phyloP scores from a whole-genome alignment of 176 grass and related monocot genomes.

The Bolboschoenus planiculmis region DNA sequence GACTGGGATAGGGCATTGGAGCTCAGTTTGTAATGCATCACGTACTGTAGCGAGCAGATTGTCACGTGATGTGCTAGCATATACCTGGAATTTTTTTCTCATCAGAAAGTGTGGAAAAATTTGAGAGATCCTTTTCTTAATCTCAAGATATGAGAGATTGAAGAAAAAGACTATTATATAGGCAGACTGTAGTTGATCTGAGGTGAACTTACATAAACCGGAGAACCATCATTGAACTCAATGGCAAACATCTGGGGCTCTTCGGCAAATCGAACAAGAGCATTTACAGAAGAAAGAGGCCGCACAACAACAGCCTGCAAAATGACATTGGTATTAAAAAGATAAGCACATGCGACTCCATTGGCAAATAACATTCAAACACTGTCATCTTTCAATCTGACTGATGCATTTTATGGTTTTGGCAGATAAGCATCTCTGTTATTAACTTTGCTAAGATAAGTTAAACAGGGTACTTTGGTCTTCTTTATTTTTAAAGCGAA shows the following conservation, averaged over 20 bases:
- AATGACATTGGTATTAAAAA: slow-evolving; percentile 2
- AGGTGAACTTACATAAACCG: slow-evolving; percentile 82
- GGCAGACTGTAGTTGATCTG: neutral
- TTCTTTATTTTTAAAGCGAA: neutral
- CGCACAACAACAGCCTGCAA: slow-evolving; percentile 80
- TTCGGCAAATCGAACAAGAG: slow-evolving; percentile 95
- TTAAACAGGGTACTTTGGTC: neutral
- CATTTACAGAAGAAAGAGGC: slow-evolving; percentile 66
- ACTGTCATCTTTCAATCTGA: neutral
- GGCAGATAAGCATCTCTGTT: neutral
- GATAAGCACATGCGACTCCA: neutral
- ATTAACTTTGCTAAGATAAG: neutral
- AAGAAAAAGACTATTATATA: neutral
- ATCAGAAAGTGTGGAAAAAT: neutral
- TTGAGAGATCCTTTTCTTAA: neutral
- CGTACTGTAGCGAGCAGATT: slow-evolving; percentile 83
- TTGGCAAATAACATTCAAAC: neutral
- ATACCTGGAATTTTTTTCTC: slow-evolving; percentile 55
- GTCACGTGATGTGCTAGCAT: slow-evolving; percentile 97
- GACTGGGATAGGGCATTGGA: slow-evolving; percentile 80
- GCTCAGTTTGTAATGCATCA: slow-evolving; percentile 87
- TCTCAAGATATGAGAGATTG: neutral
- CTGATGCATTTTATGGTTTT: neutral
- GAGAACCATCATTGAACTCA: slow-evolving; percentile 94
- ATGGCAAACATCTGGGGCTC: slow-evolving; percentile 99